Base-by-base conservation (phyloP, 2,329 filamentous ascomycete genomes). In the Exophiala calicioides region DNA sequence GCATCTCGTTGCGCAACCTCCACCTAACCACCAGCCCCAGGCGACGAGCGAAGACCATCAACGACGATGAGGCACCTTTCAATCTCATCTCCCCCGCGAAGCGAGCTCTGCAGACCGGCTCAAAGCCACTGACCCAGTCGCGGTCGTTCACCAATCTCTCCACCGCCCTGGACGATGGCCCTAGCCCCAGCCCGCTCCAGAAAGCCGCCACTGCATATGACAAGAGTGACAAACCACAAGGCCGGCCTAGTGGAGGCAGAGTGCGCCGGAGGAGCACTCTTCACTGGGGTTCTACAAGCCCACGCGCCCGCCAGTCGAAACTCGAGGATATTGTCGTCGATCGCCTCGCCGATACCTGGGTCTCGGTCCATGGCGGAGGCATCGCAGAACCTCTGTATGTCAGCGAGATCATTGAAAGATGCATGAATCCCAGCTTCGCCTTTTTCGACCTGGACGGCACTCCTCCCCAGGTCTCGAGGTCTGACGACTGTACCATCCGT, bases 371-470 rank as follows among this genome's bases (percentile, higher is more conserved):
- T 65, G 79, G 84, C 34, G 72, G 79, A 1, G 79, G 71, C 3
- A 68, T 81, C 40, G 68, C 76, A 35, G 84, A 88, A 12, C 90
- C 91, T 0, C 71, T 96, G n/a, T 96, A 96, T 65, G 80, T 95
- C 59, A 95, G 90, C 62, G 91, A 97, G 68, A 75, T 86, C 16
- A 79, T 84, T 20, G 79, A 86, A 58, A 82, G 82, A 60, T 83
- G 87, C n/a, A 90, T 89, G 68, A 96, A 96, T 65, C 93, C 93
- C 54, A 89, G 86, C 59, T 97, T 95, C 65, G 82, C 81, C 32
- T 85, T 87, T 64, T 94, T 96, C 64, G 85, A 94, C 52, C 76
- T 95, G 4, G 77, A 78, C 18, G 68, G 75, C 4, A 81, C 78
- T 53, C 81, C 79, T 0, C 78, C 86, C 0, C 64, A 69, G 2